Evolutionary conservation across 768 basidiomycete genomes (phyloP), one percentile per base, ranked within the genome.

Genomic region (Panus rudis): DNA sequence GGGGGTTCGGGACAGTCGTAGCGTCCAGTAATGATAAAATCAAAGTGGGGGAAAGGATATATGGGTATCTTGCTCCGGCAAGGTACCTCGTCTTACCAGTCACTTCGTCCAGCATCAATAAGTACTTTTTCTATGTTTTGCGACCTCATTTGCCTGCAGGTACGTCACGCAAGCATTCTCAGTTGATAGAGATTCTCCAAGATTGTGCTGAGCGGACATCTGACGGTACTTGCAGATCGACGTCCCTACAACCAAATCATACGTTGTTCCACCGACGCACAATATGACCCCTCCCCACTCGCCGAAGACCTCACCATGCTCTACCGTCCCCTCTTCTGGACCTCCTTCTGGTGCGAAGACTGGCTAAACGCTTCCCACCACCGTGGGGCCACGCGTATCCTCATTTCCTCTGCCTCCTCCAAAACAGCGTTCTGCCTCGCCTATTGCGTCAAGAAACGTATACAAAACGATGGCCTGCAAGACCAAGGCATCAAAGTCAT

Each of bases 271-370:
- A 53, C 57, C 7, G 82, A 84, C 47, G 68, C 73, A 0, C 67
- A 77, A 41, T 81, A 82, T 46, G 64, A 64, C 14, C 61, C 73
- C 0, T 69, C 68, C 0, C 64, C 71, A 0, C 48, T 54, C 1
- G 59, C 63, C 1, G 82, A 84, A 56, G 81, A 82, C 52, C 63
- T 82, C 30, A 75, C 73, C 0, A 84, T 84, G 83, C 70, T 84
- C 13, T 84, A 80, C 49, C 72, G 81, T 0, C 81, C 83, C 0
- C 65, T 84, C 13, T 84, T 83, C 58, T 84, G 82, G 82, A 84
- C 82, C 0, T 72, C 83, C 1, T 84, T 73, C 49, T 84, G 82
- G 82, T 81, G 72, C 49, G 79, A 84, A 56, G 83, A 84, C 54
- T 84, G 79, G 79, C 55, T 84, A 5, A 61, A 71, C 43, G 62